Percentiles rank a stretch among this genome's conserved stretches.
Evolutionary conservation across 192 early-diverging fungal genomes (phyloP).

Genomic region (Backusella mclennaniae): DNA sequence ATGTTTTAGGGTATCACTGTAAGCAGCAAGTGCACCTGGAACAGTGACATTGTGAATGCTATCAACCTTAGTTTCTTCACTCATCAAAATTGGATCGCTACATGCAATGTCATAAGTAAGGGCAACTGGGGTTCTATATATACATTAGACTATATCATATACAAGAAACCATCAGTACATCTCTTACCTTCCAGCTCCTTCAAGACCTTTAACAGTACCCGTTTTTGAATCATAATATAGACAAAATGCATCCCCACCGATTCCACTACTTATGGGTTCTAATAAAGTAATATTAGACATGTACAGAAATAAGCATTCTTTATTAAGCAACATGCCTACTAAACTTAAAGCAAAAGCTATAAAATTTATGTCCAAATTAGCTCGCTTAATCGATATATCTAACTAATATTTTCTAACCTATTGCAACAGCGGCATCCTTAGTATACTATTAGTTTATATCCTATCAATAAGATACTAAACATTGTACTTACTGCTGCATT

Average conservation of each 20-base stretch:
- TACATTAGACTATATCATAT: conserved; percentile 9
- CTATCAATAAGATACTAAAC: not conserved
- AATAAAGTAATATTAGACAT: conserved; percentile 21
- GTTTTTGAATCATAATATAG: conserved; percentile 67
- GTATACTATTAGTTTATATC: not conserved
- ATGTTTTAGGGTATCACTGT: conserved; percentile 58
- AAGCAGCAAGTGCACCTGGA: conserved; percentile 72
- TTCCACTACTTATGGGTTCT: conserved; percentile 69
- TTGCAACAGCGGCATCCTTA: conserved; percentile 58
- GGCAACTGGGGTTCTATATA: conserved; percentile 43
- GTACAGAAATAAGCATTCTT: not conserved
- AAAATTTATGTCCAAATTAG: not conserved
- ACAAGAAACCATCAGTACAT: not conserved
- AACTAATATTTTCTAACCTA: conserved; percentile 14
- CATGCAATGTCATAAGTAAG: conserved; percentile 50
- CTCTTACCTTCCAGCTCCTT: conserved; percentile 56
- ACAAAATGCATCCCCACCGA: conserved; percentile 80
- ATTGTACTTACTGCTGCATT: conserved; percentile 65
- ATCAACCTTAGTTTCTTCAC: conserved; percentile 24
- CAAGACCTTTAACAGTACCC: conserved; percentile 49
- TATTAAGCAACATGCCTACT: conserved; percentile 39
- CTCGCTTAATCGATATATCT: not conserved
- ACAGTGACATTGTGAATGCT: conserved; percentile 57
- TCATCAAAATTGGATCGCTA: conserved; percentile 23
- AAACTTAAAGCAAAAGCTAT: conserved; percentile 64